Evolutionary conservation across 2,329 filamentous ascomycete species (phyloP), one percentile per base, ranked within the genome.

Genomic region (Alternaria sp.): DNA sequence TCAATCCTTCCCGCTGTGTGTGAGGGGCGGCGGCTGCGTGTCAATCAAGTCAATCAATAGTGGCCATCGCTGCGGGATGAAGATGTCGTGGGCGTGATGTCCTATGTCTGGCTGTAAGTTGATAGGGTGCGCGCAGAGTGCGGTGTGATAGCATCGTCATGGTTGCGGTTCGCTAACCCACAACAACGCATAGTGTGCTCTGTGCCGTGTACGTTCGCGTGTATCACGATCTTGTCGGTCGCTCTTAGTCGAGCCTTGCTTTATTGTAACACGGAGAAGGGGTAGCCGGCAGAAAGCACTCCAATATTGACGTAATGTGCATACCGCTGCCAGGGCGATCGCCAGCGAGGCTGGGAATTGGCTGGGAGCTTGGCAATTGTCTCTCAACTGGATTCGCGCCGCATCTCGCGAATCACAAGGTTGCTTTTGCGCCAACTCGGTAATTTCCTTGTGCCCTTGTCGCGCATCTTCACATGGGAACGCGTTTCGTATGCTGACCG

Each of bases 261-360:
- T 54, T 61, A 20, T 53, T 28, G 43, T 20, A 14, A 36, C 22
- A 34, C 41, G 38, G 41, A 44, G 30, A 54, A 46, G 41, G 41
- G 41, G 52, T 49, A 49, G 46, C 12, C 3, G 30, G 46, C 46
- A 50, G 32, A 34, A 20, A 3, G 36, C 7, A 43, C 14, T 11
- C n/a, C 4, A 18, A 10, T 32, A 44, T 48, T 43, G 57, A 68
- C 63, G 65, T 67, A 62, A 66, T 64, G 58, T 57, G 45, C 49
- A 54, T 57, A 57, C 44, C 54, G 54, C 43, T 62, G 62, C 10
- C 45, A 30, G 54, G 54, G 32, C 43, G 67, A 67, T 65, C 60
- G 43, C 43, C 59, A 59, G 48, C 48, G 41, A 55, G 60, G 58
- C 50, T 51, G 56, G 56, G 46, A 40, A 55, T 46, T 63, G 60